These are phyloP conservation scores for Chlamydomonas incerta DNA, from an alignment of 139 green algal genomes.

Conservation along the genomic window DNA sequence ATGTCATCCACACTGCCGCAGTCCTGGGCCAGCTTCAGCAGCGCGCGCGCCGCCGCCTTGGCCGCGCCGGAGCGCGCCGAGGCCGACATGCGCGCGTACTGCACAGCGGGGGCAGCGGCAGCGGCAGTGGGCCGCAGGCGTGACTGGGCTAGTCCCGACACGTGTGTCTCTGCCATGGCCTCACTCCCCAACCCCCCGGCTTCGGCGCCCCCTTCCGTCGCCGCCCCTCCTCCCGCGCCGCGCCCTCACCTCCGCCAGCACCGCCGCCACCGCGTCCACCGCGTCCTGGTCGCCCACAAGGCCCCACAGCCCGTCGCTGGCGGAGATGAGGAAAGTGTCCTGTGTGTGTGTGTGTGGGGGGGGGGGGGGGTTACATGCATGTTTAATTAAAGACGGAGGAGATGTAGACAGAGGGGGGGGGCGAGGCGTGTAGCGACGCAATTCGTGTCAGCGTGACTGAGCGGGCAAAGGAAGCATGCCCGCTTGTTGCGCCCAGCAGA, in stretches of 20 bases:
- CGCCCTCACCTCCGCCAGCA: slow-evolving; percentile 28
- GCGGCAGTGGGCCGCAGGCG: no score
- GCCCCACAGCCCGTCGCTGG: slow-evolving; percentile 94
- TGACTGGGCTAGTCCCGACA: no score
- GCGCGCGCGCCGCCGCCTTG: slow-evolving; percentile 10
- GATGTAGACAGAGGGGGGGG: no score
- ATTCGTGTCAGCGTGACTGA: not conserved
- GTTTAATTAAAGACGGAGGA: no score
- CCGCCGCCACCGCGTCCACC: slow-evolving; percentile 46
- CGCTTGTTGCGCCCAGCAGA: no score
- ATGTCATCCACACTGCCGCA: slow-evolving; percentile 35
- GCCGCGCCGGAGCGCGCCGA: not conserved
- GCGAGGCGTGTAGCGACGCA: not conserved
- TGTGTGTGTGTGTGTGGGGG: no score
- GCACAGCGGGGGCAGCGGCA: not conserved
- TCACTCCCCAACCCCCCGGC: not conserved
- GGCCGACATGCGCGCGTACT: slow-evolving; percentile 24
- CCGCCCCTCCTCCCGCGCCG: not conserved
- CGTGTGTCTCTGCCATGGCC: no score
- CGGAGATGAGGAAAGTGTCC: slow-evolving; percentile 82
- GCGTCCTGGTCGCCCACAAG: slow-evolving; percentile 81
- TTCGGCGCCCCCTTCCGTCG: not conserved
- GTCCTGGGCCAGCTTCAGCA: slow-evolving; percentile 40
- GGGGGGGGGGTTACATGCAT: no score
- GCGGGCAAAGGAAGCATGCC: no score